Evolutionary conservation across 1,284 basidiomycete genomes (phyloP).

Genomic region (Pyrrhoderma lamaoense): DNA sequence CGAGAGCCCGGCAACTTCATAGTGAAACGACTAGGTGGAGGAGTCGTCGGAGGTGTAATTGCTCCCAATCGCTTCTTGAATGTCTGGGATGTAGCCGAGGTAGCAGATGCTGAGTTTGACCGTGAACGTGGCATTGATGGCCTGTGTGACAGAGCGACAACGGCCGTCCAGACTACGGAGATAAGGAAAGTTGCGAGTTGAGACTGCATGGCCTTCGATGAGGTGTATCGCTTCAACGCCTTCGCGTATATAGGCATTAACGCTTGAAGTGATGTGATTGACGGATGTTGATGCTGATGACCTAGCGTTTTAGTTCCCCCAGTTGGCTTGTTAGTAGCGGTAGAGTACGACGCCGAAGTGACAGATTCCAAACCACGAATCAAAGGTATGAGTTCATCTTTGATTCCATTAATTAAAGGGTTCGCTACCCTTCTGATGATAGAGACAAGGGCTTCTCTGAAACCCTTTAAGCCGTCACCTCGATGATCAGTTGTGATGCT

Average conservation of each 20-base stretch:
- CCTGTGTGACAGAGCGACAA: constrained; percentile 62
- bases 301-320: constrained; percentile 32
- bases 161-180: constrained; percentile 60
- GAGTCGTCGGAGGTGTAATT: constrained; percentile 48
- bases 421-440: constrained; percentile 57
- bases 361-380: constrained; percentile 50
- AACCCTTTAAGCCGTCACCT: constrained; percentile 55
- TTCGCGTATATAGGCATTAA: constrained; percentile 54
- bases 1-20: constrained; percentile 64
- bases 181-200: constrained; percentile 63
- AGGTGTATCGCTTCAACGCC: constrained; percentile 49
- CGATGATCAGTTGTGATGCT: constrained; percentile 53
- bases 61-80: constrained; percentile 36
- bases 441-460: constrained; percentile 61
- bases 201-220: constrained; percentile 45
- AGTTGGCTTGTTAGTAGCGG: constrained; percentile 29
- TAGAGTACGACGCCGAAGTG: constrained; percentile 19
- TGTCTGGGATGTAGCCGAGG: constrained; percentile 20
- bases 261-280: constrained; percentile 48
- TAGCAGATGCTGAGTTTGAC: constrained; percentile 32
- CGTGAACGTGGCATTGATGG: constrained; percentile 35
- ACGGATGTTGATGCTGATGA: constrained; percentile 47
- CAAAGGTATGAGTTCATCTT: constrained; percentile 50
- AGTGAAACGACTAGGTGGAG: constrained; percentile 52
- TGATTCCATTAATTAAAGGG: constrained; percentile 55